Evolutionary conservation across 495 filamentous ascomycete genomes (phyloP), one percentile per base, ranked within the genome.

Genomic region (Astrocystis sublimbata): DNA sequence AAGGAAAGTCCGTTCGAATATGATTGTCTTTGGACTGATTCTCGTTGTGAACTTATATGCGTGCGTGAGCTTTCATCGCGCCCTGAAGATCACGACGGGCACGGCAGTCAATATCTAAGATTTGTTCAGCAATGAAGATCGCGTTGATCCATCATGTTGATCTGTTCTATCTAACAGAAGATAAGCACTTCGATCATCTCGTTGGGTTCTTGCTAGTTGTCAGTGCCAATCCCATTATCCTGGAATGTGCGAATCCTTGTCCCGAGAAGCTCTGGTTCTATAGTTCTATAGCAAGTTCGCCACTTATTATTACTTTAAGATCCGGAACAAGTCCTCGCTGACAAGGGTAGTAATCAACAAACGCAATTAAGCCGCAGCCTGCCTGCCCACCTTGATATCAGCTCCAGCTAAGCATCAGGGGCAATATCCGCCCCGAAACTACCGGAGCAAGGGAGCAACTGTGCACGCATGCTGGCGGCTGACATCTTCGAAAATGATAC

Each of bases 51-150:
- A 13, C 15, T 8, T 33, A 26, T 45, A 15, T 33, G 40, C 23
- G n/a, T 3, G 21, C 5, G 17, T 23, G n/a, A 1, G 15, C 26
- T 40, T 40, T 13, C 28, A 35, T 57, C 12, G 26, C 40, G 54
- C 24, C 26, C 54, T 35, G 54, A 57, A 21, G 54, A 57, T 57
- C 54, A 41, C 23, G 46, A 31, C 46, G 6, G 13, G 9, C 30
- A 49, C 8, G 12, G n/a, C 13, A 17, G 4, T 45, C 12, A 13
- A 31, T 8, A 15, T 21, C 33, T 57, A 45, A 57, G 54, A 15
- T 57, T 57, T 26, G 41, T 45, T 57, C 54, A 57, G 54, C 54
- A 45, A 28, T 43, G 54, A 57, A 57, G 54, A 57, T 57, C 54
- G 6, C 40, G 54, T n/a, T n/a, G 54, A 57, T 57, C 54, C 45